phyloP scores from a whole-genome alignment of 495 filamentous ascomycete species.

The Schizothecium vesticola region DNA sequence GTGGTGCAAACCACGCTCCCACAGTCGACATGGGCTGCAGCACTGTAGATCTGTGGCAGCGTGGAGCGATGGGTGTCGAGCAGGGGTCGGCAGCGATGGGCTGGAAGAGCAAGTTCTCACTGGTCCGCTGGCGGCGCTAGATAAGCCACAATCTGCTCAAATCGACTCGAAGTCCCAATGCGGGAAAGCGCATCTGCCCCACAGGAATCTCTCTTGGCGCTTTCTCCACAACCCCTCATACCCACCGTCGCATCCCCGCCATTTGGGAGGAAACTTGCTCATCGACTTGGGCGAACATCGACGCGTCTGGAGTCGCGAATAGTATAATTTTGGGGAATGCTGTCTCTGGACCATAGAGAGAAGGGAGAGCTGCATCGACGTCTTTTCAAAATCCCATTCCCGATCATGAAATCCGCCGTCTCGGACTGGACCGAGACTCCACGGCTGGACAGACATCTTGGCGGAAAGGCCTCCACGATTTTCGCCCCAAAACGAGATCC shows the following conservation, averaged over 20 bases:
- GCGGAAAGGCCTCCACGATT: not conserved
- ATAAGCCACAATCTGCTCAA: constrained; percentile 46
- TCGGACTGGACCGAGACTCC: not conserved
- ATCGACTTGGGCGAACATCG: not conserved
- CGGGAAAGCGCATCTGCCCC: constrained; percentile 10
- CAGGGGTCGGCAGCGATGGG: not conserved
- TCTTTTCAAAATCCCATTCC: not conserved
- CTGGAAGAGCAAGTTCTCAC: constrained; percentile 27
- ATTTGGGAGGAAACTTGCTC: not conserved
- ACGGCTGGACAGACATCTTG: not conserved
- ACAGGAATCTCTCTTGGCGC: constrained; percentile 6
- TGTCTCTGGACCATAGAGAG: not conserved
- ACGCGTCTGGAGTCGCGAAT: not conserved
- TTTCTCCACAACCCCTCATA: constrained; percentile 1
- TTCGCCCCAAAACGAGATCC: not conserved
- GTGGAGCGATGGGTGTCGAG: not conserved
- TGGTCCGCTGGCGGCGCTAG: constrained; percentile 21
- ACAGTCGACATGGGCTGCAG: not conserved
- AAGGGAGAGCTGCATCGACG: not conserved
- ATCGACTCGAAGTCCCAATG: constrained; percentile 31
- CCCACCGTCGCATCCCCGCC: not conserved
- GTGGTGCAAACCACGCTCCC: not conserved
- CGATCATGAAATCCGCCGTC: not conserved
- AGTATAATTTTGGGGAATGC: not conserved
- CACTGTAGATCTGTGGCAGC: not conserved